A percentile compares a stretch with the other conserved stretches of the same genome.
These are phyloP conservation scores for Stemphylium lycopersici DNA, from an alignment of 2,329 filamentous ascomycete genomes.

Conservation along the genomic window DNA sequence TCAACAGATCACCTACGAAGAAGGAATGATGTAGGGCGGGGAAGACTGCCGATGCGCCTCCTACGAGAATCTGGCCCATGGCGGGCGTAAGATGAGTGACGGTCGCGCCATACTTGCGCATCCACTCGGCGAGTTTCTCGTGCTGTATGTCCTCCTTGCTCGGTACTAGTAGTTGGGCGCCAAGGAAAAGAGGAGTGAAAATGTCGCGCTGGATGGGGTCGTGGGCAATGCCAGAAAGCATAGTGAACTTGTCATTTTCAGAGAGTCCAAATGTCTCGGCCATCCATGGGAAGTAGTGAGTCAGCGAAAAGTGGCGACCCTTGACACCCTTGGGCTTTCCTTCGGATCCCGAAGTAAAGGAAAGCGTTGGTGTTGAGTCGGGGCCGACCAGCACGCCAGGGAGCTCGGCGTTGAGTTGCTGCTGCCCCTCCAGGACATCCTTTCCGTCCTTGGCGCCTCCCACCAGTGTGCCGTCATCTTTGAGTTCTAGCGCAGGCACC, in stretches of 20 bases:
- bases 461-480: slow-evolving; percentile 71
- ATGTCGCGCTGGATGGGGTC: slow-evolving; percentile 73
- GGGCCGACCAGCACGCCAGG: slow-evolving; percentile 83
- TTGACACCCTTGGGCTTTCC: slow-evolving; percentile 85
- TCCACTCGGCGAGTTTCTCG: slow-evolving; percentile 87
- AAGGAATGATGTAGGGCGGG: slow-evolving; percentile 78
- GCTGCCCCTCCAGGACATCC: slow-evolving; percentile 68
- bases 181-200: slow-evolving; percentile 88
- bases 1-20: slow-evolving; percentile 91
- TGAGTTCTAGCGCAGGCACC: slow-evolving; percentile 74
- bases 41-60: slow-evolving; percentile 78
- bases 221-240: slow-evolving; percentile 84
- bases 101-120: slow-evolving; percentile 73
- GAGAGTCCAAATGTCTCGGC: slow-evolving; percentile 77
- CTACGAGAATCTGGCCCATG: slow-evolving; percentile 95
- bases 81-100: slow-evolving; percentile 92
- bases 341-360: slow-evolving; percentile 69
- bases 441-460: slow-evolving; percentile 70
- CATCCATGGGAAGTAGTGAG: slow-evolving; percentile 95
- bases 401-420: slow-evolving; percentile 59
- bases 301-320: slow-evolving; percentile 83
- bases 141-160: slow-evolving; percentile 84
- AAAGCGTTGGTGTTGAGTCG: slow-evolving; percentile 78
- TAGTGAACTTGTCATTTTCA: slow-evolving; percentile 76
- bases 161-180: slow-evolving; percentile 78